Percentiles rank a stretch among this genome's conserved stretches.
These are phyloP conservation scores for Ustilago shanxiensis DNA, from an alignment of 1,284 basidiomycete species.

Conservation along the genomic window DNA sequence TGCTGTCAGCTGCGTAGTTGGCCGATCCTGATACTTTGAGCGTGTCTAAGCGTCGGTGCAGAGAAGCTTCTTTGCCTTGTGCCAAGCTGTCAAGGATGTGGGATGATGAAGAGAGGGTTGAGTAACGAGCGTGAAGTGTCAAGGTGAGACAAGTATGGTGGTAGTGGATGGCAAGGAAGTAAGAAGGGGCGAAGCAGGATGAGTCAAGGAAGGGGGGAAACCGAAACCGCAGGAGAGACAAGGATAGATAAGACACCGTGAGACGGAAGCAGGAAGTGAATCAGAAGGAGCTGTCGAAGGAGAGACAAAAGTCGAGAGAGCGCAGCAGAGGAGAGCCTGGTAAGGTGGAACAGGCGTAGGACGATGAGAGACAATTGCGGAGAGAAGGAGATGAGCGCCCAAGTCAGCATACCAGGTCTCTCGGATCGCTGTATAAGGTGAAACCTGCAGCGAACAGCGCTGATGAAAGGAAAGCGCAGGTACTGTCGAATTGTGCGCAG, in stretches of 20 bases:
- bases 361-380: slow-evolving; percentile 34
- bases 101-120: slow-evolving; percentile 11
- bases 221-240: slow-evolving; percentile 54
- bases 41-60: background rate
- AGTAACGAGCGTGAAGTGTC: slow-evolving; percentile 19
- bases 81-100: slow-evolving; percentile 4
- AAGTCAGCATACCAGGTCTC: slow-evolving; percentile 43
- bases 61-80: background rate
- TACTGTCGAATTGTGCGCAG: slow-evolving; percentile 8
- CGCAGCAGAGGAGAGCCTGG: background rate
- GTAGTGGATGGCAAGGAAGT: slow-evolving; percentile 28
- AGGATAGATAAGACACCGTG: slow-evolving; percentile 50
- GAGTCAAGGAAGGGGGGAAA: slow-evolving; percentile 24
- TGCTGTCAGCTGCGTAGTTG: background rate
- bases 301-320: slow-evolving; percentile 16
- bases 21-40: background rate
- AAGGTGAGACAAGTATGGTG: slow-evolving; percentile 45
- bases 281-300: slow-evolving; percentile 25
- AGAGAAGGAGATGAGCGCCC: slow-evolving; percentile 18
- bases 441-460: slow-evolving; percentile 25
- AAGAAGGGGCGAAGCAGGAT: slow-evolving; percentile 24
- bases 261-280: slow-evolving; percentile 32
- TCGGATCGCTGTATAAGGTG: slow-evolving; percentile 30
- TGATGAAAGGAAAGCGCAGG: background rate
- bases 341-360: slow-evolving; percentile 19